Conservation (phyloP, 2,329 filamentous ascomycete genomes). For the Aspergillus sp. region DNA sequence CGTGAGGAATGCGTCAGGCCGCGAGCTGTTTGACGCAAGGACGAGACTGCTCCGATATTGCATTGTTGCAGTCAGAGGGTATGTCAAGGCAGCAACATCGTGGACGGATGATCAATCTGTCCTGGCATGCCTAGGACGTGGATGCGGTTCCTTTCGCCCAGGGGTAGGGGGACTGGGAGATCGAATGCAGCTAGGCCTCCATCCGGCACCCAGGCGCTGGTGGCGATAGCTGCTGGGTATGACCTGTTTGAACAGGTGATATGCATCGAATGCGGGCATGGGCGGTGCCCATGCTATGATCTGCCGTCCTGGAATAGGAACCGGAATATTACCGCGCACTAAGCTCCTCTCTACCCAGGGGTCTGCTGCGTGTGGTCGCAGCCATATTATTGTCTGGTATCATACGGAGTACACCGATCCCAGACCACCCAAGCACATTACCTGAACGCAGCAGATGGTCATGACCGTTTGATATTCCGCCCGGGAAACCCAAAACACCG, state of each 20-base stretch:
- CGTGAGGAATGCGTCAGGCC: too few species aligned
- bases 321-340: background rate
- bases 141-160: conserved; percentile 1
- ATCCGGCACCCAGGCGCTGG: background rate
- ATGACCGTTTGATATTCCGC: background rate
- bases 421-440: background rate
- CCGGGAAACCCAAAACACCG: too few species aligned
- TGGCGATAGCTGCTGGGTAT: background rate
- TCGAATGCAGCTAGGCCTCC: background rate
- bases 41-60: too few species aligned
- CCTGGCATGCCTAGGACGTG: conserved; percentile 4
- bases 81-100: too few species aligned
- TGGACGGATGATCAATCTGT: conserved; percentile 12
- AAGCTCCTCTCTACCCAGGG: background rate
- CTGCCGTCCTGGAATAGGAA: background rate
- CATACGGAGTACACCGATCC: background rate
- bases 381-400: background rate
- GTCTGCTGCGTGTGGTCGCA: background rate
- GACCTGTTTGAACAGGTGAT: conserved; percentile 18
- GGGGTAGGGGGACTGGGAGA: background rate
- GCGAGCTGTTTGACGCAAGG: too few species aligned
- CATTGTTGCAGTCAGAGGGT: too few species aligned
- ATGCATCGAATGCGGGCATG: conserved; percentile 14
- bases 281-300: background rate
- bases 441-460: conserved; percentile 1